A percentile compares a stretch with the other conserved stretches of the same genome.
Conservation (phyloP, 1,139 yeast species). For the Pichia sp. region DNA sequence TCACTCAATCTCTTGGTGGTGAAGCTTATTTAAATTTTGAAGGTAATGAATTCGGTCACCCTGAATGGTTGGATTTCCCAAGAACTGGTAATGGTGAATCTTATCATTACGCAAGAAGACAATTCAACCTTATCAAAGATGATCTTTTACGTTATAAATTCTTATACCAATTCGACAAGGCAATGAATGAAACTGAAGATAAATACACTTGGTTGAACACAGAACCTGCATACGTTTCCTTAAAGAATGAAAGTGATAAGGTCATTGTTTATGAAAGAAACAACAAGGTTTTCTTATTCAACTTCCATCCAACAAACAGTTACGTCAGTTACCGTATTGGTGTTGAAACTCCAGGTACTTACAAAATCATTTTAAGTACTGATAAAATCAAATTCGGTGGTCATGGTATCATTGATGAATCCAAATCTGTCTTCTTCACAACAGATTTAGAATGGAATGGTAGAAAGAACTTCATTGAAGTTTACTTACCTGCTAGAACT, state of each 20-base stretch:
- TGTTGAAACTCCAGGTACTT: constrained; percentile 75
- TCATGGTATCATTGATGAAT: constrained; percentile 67
- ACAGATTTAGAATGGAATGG: constrained; percentile 78
- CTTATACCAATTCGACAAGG: constrained; percentile 75
- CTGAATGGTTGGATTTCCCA: constrained; percentile 99
- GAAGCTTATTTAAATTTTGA: constrained; percentile 95
- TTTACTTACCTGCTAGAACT: constrained; percentile 81
- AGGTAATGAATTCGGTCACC: constrained; percentile 98
- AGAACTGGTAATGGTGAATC: constrained; percentile 84
- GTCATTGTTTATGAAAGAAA: constrained; percentile 87
- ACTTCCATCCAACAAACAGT: constrained; percentile 84
- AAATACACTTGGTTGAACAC: constrained; percentile 71
- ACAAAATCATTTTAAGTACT: constrained; percentile 70
- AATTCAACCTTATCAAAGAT: constrained; percentile 84
- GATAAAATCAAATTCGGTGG: constrained; percentile 81
- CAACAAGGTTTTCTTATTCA: constrained; percentile 80
- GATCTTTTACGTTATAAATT: constrained; percentile 74
- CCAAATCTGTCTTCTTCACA: constrained; percentile 57
- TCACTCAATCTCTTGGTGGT: constrained; percentile 90
- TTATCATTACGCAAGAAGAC: constrained; percentile 93
- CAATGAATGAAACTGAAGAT: constrained; percentile 76
- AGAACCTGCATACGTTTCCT: constrained; percentile 74
- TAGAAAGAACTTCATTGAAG: constrained; percentile 72
- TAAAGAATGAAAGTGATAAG: constrained; percentile 87
- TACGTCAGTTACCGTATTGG: constrained; percentile 89